A percentile compares a stretch with the other conserved stretches of the same genome.
Evolutionary conservation across 2,329 filamentous ascomycete species (phyloP).

Genomic region (Corynespora cassiicola): DNA sequence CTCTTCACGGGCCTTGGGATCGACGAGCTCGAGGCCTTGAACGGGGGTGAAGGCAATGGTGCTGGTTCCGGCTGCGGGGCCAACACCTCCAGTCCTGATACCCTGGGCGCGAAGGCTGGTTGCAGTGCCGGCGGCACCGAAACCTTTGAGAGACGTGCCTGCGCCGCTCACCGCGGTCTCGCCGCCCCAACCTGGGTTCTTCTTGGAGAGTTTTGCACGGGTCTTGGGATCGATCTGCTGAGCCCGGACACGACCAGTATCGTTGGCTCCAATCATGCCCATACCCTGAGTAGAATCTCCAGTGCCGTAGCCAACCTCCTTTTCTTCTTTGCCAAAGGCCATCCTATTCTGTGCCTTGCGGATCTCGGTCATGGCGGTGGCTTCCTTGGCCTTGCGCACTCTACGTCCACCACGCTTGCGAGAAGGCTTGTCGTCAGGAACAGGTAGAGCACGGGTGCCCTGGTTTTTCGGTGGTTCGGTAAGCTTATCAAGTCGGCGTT

Average conservation of each 20-base stretch:
- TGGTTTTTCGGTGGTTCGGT: slow-evolving; percentile 92
- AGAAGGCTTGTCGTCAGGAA: slow-evolving; percentile 93
- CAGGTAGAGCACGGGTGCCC: slow-evolving; percentile 82
- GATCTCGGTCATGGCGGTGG: slow-evolving; percentile 94
- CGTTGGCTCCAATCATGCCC: slow-evolving; percentile 91
- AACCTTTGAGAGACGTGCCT: slow-evolving; percentile 76
- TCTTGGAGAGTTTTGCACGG: slow-evolving; percentile 89
- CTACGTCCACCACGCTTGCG: slow-evolving; percentile 90
- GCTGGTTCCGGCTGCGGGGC: slow-evolving; percentile 73
- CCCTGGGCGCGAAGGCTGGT: slow-evolving; percentile 79
- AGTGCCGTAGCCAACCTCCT: slow-evolving; percentile 87
- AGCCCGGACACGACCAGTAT: slow-evolving; percentile 87
- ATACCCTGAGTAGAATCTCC: slow-evolving; percentile 86
- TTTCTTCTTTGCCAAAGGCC: slow-evolving; percentile 94
- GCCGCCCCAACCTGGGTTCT: slow-evolving; percentile 94
- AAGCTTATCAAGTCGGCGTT: slow-evolving; percentile 88
- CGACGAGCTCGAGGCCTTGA: slow-evolving; percentile 92
- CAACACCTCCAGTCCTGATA: slow-evolving; percentile 81
- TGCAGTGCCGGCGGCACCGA: slow-evolving; percentile 71
- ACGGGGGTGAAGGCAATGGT: slow-evolving; percentile 94
- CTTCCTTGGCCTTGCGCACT: slow-evolving; percentile 94
- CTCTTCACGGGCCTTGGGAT: slow-evolving; percentile 89
- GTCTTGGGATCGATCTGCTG: slow-evolving; percentile 93
- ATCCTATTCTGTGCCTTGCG: slow-evolving; percentile 96
- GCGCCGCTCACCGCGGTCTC: slow-evolving; percentile 59